phyloP scores from a whole-genome alignment of 176 grass and related monocot species.

The Thinopyrum elongatum region DNA sequence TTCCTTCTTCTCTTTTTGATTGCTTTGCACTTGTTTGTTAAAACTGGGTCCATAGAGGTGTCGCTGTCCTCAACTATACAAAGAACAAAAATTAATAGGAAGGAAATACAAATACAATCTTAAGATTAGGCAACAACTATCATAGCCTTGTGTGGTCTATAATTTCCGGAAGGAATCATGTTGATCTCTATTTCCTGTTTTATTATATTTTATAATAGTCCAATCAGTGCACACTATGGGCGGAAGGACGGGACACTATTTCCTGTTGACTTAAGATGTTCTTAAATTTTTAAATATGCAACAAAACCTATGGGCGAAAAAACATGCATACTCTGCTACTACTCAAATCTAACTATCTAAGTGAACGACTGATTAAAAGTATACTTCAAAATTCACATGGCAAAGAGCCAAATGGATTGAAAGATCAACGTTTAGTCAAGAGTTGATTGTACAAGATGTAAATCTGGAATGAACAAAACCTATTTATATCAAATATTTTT shows the following conservation, averaged over 20 bases:
- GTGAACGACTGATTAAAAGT: background rate
- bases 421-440: background rate
- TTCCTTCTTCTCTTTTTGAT: background rate
- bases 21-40: background rate
- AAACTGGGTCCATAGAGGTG: background rate
- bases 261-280: background rate
- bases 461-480: background rate
- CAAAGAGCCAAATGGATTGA: background rate
- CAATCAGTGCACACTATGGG: background rate
- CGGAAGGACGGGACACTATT: background rate
- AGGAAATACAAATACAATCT: background rate
- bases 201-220: too few species aligned
- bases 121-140: background rate
- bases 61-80: background rate
- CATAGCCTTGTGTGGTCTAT: background rate
- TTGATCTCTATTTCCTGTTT: background rate
- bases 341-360: background rate
- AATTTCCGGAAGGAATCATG: background rate
- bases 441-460: background rate
- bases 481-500: background rate
- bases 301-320: background rate
- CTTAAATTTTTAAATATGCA: background rate
- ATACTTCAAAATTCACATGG: background rate
- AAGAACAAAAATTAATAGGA: background rate
- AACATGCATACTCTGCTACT: background rate